Evolutionary conservation across 1,139 yeast species (phyloP).

Genomic region (Kodamaea arcana): DNA sequence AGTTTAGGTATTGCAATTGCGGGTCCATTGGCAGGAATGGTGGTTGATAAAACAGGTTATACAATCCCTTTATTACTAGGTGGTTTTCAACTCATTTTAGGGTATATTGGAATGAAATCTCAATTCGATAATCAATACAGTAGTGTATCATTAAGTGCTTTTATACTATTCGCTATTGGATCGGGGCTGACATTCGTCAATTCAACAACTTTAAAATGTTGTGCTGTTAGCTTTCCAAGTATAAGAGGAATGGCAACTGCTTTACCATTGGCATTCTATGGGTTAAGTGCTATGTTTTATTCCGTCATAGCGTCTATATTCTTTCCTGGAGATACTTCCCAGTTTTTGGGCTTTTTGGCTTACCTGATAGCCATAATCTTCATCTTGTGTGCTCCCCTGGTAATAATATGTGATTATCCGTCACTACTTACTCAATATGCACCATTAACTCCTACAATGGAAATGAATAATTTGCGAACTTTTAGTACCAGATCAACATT

Average conservation of each 20-base stretch:
- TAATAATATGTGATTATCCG: constrained; percentile 37
- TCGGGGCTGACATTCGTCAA: constrained; percentile 53
- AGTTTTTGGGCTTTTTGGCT: constrained; percentile 45
- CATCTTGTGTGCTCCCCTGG: constrained; percentile 43
- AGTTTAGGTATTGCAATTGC: constrained; percentile 55
- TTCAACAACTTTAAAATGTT: constrained; percentile 52
- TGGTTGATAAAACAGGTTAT: constrained; percentile 56
- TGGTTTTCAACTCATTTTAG: constrained; percentile 36
- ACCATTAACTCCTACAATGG: constrained; percentile 8
- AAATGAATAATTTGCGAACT: constrained; percentile 11
- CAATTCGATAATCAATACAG: constrained; percentile 38
- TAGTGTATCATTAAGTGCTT: constrained; percentile 31
- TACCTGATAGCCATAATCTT: constrained; percentile 37
- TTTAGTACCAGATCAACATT: constrained; percentile 6
- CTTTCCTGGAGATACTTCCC: constrained; percentile 49
- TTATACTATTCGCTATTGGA: constrained; percentile 44
- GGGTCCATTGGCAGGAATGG: constrained; percentile 56
- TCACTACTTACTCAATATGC: not conserved
- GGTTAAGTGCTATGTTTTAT: constrained; percentile 55
- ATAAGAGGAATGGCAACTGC: constrained; percentile 59
- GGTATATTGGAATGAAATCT: constrained; percentile 44
- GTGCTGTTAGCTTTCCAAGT: constrained; percentile 54
- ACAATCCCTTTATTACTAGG: constrained; percentile 43
- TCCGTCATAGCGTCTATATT: constrained; percentile 46
- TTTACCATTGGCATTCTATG: constrained; percentile 55